Evolutionary conservation across 495 filamentous ascomycete species (phyloP).

Genomic region (Clohesyomyces aquaticus): DNA sequence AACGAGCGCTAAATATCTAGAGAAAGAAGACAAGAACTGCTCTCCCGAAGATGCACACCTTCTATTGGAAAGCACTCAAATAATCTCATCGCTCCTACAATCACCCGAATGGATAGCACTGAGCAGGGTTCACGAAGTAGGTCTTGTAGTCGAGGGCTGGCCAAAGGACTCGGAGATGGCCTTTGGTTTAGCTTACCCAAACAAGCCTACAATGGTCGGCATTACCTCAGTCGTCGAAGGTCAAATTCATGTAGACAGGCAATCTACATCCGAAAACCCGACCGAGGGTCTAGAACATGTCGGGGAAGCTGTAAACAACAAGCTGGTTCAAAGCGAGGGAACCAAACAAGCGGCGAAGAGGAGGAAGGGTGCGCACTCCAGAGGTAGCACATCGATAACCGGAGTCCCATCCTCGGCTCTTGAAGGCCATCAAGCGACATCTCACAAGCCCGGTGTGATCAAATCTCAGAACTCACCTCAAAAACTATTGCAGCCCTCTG

Average conservation of each 20-base stretch:
- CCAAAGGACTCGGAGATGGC: slow-evolving; percentile 55
- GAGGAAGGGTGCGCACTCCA: slow-evolving; percentile 22
- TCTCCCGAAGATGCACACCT: slow-evolving; percentile 60
- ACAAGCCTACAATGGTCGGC: slow-evolving; percentile 50
- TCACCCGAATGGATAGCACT: slow-evolving; percentile 69
- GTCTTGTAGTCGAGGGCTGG: slow-evolving; percentile 68
- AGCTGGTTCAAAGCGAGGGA: slow-evolving; percentile 15
- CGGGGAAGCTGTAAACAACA: slow-evolving; percentile 44
- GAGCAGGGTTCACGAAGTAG: slow-evolving; percentile 73
- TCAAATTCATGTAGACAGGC: slow-evolving; percentile 62
- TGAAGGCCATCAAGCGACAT: slow-evolving; percentile 23
- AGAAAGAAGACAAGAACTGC: slow-evolving; percentile 57
- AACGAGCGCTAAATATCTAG: slow-evolving; percentile 66
- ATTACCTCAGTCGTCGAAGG: slow-evolving; percentile 61
- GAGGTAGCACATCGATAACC: slow-evolving; percentile 27
- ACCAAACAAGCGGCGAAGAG: slow-evolving; percentile 20
- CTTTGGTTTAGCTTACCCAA: slow-evolving; percentile 65
- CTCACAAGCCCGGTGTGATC: not conserved
- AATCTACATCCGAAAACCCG: slow-evolving; percentile 55
- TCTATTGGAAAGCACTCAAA: slow-evolving; percentile 63
- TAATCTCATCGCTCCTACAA: slow-evolving; percentile 61
- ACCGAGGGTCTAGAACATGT: slow-evolving; percentile 56
- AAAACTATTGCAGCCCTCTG: slow-evolving; percentile 7
- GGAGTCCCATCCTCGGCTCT: slow-evolving; percentile 44
- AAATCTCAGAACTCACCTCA: slow-evolving; percentile 10